These are phyloP conservation scores for Dentiscutata heterogama DNA, from an alignment of 371 early-diverging fungal genomes.

Conservation along the genomic window DNA sequence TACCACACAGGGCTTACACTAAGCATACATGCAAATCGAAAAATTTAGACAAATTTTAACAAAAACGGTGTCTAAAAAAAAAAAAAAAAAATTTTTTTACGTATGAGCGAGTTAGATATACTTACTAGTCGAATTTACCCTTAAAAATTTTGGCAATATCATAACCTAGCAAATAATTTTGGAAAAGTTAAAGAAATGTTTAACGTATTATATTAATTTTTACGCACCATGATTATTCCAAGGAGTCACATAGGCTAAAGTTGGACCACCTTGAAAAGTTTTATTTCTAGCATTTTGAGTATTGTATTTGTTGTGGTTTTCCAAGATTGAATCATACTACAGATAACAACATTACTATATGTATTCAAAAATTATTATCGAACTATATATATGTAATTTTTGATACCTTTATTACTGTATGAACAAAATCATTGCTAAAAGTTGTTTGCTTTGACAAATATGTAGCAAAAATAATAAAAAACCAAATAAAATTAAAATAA, in stretches of 20 bases:
- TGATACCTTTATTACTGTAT: neutral
- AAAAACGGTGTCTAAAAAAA: too few relatives aligned
- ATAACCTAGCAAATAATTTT: constrained; percentile 54
- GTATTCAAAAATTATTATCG: neutral
- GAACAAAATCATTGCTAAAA: neutral
- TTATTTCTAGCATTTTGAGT: constrained; percentile 54
- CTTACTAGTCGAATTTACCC: constrained; percentile 73
- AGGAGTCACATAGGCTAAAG: constrained; percentile 74
- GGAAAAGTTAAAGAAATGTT: neutral
- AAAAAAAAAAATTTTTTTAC: neutral
- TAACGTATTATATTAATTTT: neutral
- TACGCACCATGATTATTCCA: constrained; percentile 71
- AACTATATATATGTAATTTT: neutral
- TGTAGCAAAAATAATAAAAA: neutral
- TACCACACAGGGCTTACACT: constrained; percentile 72
- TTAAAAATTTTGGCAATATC: constrained; percentile 69
- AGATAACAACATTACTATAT: neutral
- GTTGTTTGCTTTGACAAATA: neutral
- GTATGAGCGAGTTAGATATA: neutral
- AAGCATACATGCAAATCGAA: too few relatives aligned
- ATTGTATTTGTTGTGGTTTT: constrained; percentile 46
- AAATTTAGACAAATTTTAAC: neutral
- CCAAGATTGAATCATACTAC: constrained; percentile 45
- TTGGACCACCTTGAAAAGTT: constrained; percentile 53
- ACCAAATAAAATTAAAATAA: too few relatives aligned